Evolutionary conservation across 129 eudicot genomes (phyloP), one percentile per base, ranked within the genome.

Genomic region (Dittrichia graveolens): DNA sequence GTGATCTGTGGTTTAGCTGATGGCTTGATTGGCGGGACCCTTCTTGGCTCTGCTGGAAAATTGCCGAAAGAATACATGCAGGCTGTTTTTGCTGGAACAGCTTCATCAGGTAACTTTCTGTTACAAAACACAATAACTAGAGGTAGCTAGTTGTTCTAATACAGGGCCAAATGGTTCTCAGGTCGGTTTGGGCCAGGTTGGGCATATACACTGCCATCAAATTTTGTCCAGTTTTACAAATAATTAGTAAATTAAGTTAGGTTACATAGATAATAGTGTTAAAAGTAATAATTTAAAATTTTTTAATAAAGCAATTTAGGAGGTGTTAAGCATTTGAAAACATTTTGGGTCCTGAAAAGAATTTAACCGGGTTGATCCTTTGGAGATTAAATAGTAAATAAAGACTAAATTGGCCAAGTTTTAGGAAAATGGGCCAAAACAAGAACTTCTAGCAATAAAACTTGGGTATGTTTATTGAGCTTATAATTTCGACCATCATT

Each of bases 41-140:
- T 92, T 65, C 67, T 89, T 4, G 98, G 98, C 45, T 85, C 94
- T 7, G 96, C 98, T 0, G 98, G 96, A 16, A 83, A 83, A 79
- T 73, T 92, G 68, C 98, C 96, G 4, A 89, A 85, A 81, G 89
- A 89, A 66, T 89, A 89, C 68, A 92, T 89, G 98, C 98, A 92
- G 71, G 98, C 96, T 48, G 77, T 92, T 81, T 92, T 92, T 77
- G 98, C 96, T 62, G 98, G 98, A 43, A 89, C 94, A 10, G 96
- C 95, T 65, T 89, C 94, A 56, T 92, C 98, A 75, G 98, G 96
- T 92, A 88, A 44, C 60, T 18, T 31, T 16, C 31, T 34, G 15
- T 39, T 41, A 4, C 41, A 11, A 39, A 39, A 62, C 19, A 18
- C 48, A 38, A 8, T n/a, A 61, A 13, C 13, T 39, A 40, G 6